phyloP scores from a whole-genome alignment of 108 stramenopile genomes.

The Stephanodiscus triporus region DNA sequence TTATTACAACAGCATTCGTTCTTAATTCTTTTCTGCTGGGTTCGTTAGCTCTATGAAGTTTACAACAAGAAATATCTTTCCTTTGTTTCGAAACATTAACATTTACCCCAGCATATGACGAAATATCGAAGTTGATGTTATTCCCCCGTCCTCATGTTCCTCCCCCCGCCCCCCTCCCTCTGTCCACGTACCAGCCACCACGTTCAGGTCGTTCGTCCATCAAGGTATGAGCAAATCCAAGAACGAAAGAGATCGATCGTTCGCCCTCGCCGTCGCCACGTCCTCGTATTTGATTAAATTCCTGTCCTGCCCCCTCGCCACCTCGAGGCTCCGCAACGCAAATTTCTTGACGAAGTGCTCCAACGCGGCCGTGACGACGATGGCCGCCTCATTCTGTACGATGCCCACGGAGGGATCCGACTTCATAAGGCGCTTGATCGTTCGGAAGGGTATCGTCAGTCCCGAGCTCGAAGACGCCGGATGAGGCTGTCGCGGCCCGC shows the following conservation, averaged over 20 bases:
- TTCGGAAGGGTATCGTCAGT: constrained; percentile 80
- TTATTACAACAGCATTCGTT: no score
- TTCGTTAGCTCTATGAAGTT: background rate
- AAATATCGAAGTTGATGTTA: no score
- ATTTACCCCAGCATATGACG: no score
- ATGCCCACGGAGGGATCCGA: constrained; percentile 79
- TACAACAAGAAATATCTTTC: no score
- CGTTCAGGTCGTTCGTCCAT: background rate
- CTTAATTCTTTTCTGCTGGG: background rate
- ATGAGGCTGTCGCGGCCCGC: constrained; percentile 5
- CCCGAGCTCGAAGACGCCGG: constrained; percentile 57
- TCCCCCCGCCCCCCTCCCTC: background rate
- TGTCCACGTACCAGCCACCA: background rate
- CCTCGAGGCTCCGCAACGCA: constrained; percentile 68
- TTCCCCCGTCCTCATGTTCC: no score
- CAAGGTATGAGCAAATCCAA: constrained; percentile 75
- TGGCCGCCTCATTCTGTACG: constrained; percentile 89
- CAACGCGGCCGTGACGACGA: constrained; percentile 69
- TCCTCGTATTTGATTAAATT: constrained; percentile 88
- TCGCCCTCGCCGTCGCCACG: constrained; percentile 82
- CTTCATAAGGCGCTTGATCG: constrained; percentile 86
- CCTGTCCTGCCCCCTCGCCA: constrained; percentile 68
- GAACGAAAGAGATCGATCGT: constrained; percentile 66
- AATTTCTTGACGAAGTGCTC: constrained; percentile 79
- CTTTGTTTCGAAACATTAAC: no score